phyloP scores from a whole-genome alignment of 495 filamentous ascomycete species.

The Penicillium taxi region DNA sequence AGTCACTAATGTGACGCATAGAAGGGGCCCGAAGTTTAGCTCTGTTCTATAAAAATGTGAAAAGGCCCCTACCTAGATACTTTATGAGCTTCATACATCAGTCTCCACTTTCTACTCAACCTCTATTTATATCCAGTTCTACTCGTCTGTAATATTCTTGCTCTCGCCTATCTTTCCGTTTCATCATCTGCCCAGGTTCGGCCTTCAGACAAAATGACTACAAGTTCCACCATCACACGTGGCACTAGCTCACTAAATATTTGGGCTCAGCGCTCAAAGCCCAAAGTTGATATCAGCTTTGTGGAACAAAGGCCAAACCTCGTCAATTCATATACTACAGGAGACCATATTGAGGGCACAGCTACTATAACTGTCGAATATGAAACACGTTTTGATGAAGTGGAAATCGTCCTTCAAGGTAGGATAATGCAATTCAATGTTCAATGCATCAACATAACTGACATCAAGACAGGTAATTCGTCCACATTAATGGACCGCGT shows the following conservation, averaged over 20 bases:
- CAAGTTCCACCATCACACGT: slow-evolving; percentile 22
- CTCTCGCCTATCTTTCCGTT: slow-evolving; percentile 1
- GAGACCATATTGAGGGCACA: slow-evolving; percentile 52
- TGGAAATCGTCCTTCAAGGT: slow-evolving; percentile 79
- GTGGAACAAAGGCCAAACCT: slow-evolving; percentile 27
- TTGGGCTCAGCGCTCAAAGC: slow-evolving; percentile 22
- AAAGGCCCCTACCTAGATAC: too few relatives aligned
- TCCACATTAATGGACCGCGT: slow-evolving; percentile 47
- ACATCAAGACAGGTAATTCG: slow-evolving; percentile 30
- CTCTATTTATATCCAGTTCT: slow-evolving; percentile 4
- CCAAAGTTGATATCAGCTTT: slow-evolving; percentile 30
- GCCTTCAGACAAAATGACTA: slow-evolving; percentile 9
- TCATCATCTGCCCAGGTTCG: not conserved
- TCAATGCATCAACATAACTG: not conserved
- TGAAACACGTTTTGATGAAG: slow-evolving; percentile 68
- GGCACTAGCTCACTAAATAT: slow-evolving; percentile 24
- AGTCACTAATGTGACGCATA: too few relatives aligned
- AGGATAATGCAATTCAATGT: slow-evolving; percentile 17
- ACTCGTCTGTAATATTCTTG: not conserved
- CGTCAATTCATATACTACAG: slow-evolving; percentile 49
- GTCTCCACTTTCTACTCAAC: slow-evolving; percentile 20
- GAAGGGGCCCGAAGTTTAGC: too few relatives aligned
- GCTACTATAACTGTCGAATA: slow-evolving; percentile 51
- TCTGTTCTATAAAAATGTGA: too few relatives aligned
- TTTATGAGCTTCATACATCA: slow-evolving; percentile 17